A percentile compares a stretch with the other conserved stretches of the same genome.
phyloP scores from a whole-genome alignment of 495 filamentous ascomycete genomes.

The Wilcoxina mikolae region DNA sequence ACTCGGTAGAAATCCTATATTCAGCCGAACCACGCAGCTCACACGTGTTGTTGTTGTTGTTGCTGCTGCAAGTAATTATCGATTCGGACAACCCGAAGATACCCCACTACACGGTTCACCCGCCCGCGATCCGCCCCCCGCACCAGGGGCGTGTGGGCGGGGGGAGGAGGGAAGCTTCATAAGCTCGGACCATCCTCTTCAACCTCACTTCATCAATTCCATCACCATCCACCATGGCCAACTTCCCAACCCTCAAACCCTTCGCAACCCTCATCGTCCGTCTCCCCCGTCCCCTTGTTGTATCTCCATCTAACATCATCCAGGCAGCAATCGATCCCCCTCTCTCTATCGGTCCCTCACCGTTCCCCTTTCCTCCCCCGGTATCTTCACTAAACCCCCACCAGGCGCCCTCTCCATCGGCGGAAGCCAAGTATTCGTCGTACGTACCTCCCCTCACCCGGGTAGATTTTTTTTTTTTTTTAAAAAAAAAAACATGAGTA shows the following conservation, averaged over 20 bases:
- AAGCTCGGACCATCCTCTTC: constrained; percentile 13
- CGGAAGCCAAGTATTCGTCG: neutral
- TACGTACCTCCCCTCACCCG: neutral
- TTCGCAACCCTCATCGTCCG: neutral
- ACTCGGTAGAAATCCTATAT: too few species aligned
- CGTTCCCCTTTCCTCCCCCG: neutral
- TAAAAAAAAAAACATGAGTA: neutral
- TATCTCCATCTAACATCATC: neutral
- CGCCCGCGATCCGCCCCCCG: too few species aligned
- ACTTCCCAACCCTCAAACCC: constrained; percentile 1
- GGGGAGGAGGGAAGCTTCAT: too few species aligned
- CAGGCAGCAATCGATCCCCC: constrained; percentile 3
- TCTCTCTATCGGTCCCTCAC: neutral
- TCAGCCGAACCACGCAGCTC: too few species aligned
- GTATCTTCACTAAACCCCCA: neutral
- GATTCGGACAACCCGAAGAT: too few species aligned
- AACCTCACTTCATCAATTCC: neutral
- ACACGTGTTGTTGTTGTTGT: too few species aligned
- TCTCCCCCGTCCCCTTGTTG: neutral
- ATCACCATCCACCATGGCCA: neutral
- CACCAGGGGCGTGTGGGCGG: too few species aligned
- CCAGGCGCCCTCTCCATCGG: neutral
- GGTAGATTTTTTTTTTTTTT: neutral
- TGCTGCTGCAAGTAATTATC: too few species aligned
- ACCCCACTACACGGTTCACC: too few species aligned